Evolutionary conservation across 805 yeast species (phyloP), one percentile per base, ranked within the genome.

Genomic region (Metschnikowia orientalis): DNA sequence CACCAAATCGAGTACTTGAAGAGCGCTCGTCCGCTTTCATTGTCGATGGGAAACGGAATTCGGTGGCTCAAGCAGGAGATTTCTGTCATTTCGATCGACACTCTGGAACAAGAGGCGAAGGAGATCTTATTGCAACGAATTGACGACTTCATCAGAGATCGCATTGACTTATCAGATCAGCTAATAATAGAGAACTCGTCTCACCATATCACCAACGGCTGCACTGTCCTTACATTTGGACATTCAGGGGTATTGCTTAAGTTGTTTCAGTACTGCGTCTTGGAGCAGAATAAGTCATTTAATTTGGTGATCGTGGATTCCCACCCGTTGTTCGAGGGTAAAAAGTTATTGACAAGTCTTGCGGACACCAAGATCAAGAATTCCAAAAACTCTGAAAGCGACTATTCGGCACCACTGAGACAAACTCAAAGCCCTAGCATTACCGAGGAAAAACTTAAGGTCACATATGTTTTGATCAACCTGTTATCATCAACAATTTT

Each of bases 21-120:
- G 50, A 77, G 86, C 7, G 89, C 96, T 3, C 76, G 98, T 42
- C 97, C 97, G 1, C 69, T 92, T 30, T 79, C 92, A 35, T 84
- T 89, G 2, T 75, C 95, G 1, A 92, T 92, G 98, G 98, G 98
- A 34, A 92, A 89, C 63, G 90, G 97, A 2, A 92, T 92, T 45
- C 77, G 98, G 50, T 89, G 97, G 96, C 71, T 92, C 43, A 92
- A 92, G 53, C 97, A 90, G 63, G 90, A 85, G 56, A 90, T 92
- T 35, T 78, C 96, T 1, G 71, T 75, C 26, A 76, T 90, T 30
- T 79, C 88, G 37, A 79, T 89, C 35, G 94, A 84, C 42, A 66
- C 77, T 18, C 56, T 69, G 17, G 92, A 83, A 37, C 67, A 59
- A 11, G 72, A 71, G 19, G 95, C 96, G 17, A 88, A 86, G 53